Evolutionary conservation across 139 green algal genomes (phyloP).

Genomic region (Raphidocelis subcapitata): DNA sequence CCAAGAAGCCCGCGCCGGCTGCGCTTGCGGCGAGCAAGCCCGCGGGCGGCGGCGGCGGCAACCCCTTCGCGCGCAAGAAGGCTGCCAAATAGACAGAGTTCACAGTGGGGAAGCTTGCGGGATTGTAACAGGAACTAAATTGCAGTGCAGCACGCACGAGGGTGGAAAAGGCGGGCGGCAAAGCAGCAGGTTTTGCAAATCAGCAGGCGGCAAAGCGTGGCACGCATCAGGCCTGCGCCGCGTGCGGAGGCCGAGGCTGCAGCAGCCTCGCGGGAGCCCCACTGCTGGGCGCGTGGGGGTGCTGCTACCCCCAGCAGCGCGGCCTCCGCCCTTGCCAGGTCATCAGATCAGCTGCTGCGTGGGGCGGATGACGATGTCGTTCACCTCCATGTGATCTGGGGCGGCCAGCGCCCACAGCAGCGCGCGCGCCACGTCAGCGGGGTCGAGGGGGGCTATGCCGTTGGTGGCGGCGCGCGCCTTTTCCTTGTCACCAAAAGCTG

Average conservation of each 20-base stretch:
- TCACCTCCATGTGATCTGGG: slow-evolving; percentile 73
- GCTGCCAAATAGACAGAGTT: background rate
- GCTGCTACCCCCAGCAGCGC: too few relatives aligned
- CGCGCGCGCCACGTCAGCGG: slow-evolving; percentile 60
- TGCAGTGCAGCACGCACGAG: too few relatives aligned
- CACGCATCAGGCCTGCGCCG: too few relatives aligned
- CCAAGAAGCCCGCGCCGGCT: background rate
- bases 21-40: background rate
- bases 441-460: slow-evolving; percentile 49
- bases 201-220: too few relatives aligned
- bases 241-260: too few relatives aligned
- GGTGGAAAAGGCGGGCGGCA: too few relatives aligned
- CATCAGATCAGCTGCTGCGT: slow-evolving; percentile 51
- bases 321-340: too few relatives aligned
- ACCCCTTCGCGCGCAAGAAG: slow-evolving; percentile 20
- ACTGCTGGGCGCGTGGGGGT: too few relatives aligned
- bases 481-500: background rate
- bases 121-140: too few relatives aligned
- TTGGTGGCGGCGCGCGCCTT: background rate
- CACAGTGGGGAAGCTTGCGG: too few relatives aligned
- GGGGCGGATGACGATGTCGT: slow-evolving; percentile 66
- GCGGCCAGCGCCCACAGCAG: slow-evolving; percentile 63
- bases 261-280: too few relatives aligned
- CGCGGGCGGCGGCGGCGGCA: background rate
- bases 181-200: too few relatives aligned